Conservation (phyloP, 2,329 filamentous ascomycete genomes). For the Polytolypa hystricis region DNA sequence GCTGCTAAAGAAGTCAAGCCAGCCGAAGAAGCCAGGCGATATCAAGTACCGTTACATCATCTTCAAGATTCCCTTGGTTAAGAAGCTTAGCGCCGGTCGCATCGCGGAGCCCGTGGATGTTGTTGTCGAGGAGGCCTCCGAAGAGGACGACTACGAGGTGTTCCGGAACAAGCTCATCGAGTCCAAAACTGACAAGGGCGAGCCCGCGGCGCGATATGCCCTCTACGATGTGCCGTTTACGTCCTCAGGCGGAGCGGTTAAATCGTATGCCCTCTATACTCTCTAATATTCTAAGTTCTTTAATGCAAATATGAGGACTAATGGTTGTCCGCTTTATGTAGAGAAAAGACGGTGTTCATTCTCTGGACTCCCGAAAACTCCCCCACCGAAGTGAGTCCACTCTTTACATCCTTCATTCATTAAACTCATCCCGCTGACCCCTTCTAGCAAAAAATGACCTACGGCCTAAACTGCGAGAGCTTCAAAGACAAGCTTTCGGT, state of each 20-base stretch:
- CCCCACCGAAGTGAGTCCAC: slow-evolving; percentile 28
- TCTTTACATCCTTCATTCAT: neutral
- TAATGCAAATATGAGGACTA: slow-evolving; percentile 11
- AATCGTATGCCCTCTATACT: slow-evolving; percentile 35
- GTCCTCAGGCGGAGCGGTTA: slow-evolving; percentile 37
- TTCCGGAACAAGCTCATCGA: slow-evolving; percentile 36
- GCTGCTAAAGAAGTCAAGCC: too few species aligned
- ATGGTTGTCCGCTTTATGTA: slow-evolving; percentile 15
- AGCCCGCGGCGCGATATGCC: slow-evolving; percentile 37
- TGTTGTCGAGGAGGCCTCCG: slow-evolving; percentile 36
- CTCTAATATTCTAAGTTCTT: slow-evolving; percentile 2
- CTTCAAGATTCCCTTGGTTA: slow-evolving; percentile 42
- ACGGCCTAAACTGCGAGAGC: slow-evolving; percentile 38
- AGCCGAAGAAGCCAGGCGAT: too few species aligned
- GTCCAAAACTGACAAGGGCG: slow-evolving; percentile 33
- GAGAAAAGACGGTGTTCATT: slow-evolving; percentile 43
- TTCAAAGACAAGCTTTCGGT: slow-evolving; percentile 40
- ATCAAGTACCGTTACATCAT: too few species aligned
- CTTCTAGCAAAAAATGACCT: slow-evolving; percentile 38
- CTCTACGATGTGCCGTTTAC: slow-evolving; percentile 42
- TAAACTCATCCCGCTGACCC: slow-evolving; percentile 10
- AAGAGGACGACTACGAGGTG: slow-evolving; percentile 36
- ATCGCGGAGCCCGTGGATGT: too few species aligned
- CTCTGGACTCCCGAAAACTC: slow-evolving; percentile 35
- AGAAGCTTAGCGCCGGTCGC: too few species aligned